Conservation (phyloP, 2,329 filamentous ascomycete species). For the Monilinia fructigena region DNA sequence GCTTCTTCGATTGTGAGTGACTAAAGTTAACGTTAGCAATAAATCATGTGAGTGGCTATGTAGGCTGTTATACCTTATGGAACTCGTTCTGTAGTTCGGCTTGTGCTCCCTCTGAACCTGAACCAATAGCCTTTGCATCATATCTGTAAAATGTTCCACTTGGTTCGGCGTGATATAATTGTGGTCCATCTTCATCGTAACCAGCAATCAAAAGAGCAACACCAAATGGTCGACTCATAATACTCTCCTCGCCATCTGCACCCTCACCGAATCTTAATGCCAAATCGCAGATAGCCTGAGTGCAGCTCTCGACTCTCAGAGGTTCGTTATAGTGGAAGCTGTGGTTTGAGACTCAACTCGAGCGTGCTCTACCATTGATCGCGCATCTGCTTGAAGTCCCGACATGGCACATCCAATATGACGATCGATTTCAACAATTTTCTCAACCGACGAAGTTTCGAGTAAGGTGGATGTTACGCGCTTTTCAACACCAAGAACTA, state of each 20-base stretch:
- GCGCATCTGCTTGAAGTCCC: constrained; percentile 93
- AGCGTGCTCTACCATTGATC: constrained; percentile 97
- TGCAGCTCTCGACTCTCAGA: constrained; percentile 94
- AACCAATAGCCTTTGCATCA: constrained; percentile 97
- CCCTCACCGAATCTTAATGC: constrained; percentile 95
- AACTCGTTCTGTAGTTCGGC: constrained; percentile 98
- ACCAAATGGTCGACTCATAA: constrained; percentile 97
- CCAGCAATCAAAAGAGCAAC: constrained; percentile 95
- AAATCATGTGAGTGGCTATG: background rate
- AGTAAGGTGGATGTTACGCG: constrained; percentile 96
- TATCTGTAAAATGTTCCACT: constrained; percentile 99
- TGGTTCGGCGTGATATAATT: constrained; percentile 96
- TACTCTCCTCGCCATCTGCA: constrained; percentile 95
- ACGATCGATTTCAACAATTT: constrained; percentile 98
- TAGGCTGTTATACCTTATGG: constrained; percentile 64
- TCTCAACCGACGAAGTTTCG: constrained; percentile 96
- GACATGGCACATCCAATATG: constrained; percentile 99
- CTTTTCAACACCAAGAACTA: constrained; percentile 97
- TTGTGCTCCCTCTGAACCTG: constrained; percentile 94
- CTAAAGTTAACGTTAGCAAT: constrained; percentile 42
- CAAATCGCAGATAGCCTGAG: constrained; percentile 96
- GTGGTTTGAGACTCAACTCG: constrained; percentile 95
- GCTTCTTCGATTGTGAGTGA: constrained; percentile 90
- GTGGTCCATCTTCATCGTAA: constrained; percentile 94
- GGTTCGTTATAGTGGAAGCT: constrained; percentile 97